Conservation (phyloP, 345 rosid genomes). For the Eutrema japonicum region DNA sequence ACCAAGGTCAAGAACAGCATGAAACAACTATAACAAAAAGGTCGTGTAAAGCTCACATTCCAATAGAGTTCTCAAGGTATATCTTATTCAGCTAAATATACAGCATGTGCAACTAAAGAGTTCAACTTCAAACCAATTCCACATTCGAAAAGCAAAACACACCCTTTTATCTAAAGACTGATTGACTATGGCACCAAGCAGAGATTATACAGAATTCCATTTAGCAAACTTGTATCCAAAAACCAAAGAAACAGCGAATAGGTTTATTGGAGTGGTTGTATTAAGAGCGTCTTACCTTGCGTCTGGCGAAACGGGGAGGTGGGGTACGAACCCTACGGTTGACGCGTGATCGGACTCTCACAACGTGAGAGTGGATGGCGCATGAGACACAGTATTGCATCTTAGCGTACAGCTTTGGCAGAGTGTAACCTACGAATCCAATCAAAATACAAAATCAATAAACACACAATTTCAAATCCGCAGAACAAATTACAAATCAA, state of each 20-base stretch:
- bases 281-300: conserved; percentile 53
- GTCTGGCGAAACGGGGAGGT: conserved; percentile 80
- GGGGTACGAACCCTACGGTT: conserved; percentile 82
- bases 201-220: not conserved
- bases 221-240: too few species aligned
- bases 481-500: not conserved
- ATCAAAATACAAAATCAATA: not conserved
- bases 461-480: not conserved
- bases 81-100: not conserved
- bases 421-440: conserved; percentile 56
- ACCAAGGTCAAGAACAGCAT: not conserved
- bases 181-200: not conserved
- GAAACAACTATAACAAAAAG: not conserved
- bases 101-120: not conserved
- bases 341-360: conserved; percentile 85
- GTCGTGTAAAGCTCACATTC: not conserved
- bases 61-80: too few species aligned
- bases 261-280: not conserved
- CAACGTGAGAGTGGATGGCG: conserved; percentile 93
- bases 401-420: conserved; percentile 81
- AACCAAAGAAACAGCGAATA: not conserved
- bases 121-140: not conserved
- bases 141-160: not conserved
- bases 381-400: conserved; percentile 91
- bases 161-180: not conserved